These are phyloP conservation scores for Westerdykella ornata DNA, from an alignment of 2,329 filamentous ascomycete species.

Conservation along the genomic window DNA sequence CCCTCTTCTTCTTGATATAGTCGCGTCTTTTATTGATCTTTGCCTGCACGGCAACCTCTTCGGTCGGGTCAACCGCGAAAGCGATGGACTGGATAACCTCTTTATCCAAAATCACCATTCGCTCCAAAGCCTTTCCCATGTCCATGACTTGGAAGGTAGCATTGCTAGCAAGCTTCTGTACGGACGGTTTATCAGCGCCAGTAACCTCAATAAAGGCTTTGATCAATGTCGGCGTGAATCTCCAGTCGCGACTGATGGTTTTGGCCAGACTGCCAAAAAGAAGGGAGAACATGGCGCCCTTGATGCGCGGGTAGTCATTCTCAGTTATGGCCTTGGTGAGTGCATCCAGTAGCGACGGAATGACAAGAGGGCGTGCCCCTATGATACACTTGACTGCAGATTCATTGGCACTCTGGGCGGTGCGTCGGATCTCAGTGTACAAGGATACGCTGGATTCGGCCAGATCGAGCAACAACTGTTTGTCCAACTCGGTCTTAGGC, in stretches of 20 bases:
- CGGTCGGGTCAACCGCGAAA: constrained; percentile 27
- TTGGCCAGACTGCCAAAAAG: constrained; percentile 83
- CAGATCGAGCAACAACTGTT: constrained; percentile 73
- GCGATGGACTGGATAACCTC: constrained; percentile 61
- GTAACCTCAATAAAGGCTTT: constrained; percentile 84
- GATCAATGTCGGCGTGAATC: constrained; percentile 85
- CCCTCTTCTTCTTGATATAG: constrained; percentile 67
- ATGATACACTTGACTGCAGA: constrained; percentile 88
- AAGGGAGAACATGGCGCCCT: constrained; percentile 86
- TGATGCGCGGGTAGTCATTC: constrained; percentile 84
- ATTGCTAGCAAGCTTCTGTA: constrained; percentile 78
- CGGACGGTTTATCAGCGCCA: constrained; percentile 85
- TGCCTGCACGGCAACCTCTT: constrained; percentile 52
- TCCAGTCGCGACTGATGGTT: constrained; percentile 86
- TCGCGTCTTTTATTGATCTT: constrained; percentile 61
- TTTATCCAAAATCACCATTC: constrained; percentile 75
- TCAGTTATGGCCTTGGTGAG: constrained; percentile 71
- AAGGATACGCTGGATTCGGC: constrained; percentile 83
- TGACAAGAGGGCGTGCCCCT: constrained; percentile 79
- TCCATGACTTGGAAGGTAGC: constrained; percentile 83
- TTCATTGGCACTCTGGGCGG: constrained; percentile 85
- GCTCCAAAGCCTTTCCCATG: constrained; percentile 81
- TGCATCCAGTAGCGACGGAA: constrained; percentile 74
- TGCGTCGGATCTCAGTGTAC: constrained; percentile 92
- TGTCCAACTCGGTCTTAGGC: constrained; percentile 85